phyloP scores from a whole-genome alignment of 257 asterid species.

The Jasminum sambac region DNA sequence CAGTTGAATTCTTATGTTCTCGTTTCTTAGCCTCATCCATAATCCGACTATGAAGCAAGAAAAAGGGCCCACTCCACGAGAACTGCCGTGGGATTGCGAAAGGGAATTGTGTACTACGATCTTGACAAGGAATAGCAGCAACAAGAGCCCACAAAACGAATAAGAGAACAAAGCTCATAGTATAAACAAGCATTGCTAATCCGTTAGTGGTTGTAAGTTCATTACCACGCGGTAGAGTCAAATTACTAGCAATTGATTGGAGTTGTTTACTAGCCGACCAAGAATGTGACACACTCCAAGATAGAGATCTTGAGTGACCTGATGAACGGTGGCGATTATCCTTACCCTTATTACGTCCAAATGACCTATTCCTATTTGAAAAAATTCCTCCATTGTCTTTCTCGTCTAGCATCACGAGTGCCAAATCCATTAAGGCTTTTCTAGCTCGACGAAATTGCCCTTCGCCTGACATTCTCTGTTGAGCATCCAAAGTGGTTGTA shows the following conservation, averaged over 20 bases:
- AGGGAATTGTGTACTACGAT: conserved; percentile 62
- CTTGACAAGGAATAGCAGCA: conserved; percentile 92
- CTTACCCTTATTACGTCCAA: conserved; percentile 66
- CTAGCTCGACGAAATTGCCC: conserved; percentile 85
- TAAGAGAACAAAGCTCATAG: conserved; percentile 75
- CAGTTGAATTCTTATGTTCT: conserved; percentile 60
- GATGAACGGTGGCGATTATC: conserved; percentile 50
- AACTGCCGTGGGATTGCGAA: conserved; percentile 70
- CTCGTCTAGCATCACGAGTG: conserved; percentile 76
- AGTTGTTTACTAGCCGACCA: conserved; percentile 98
- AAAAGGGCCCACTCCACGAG: conserved; percentile 63
- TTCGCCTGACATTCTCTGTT: conserved; percentile 53
- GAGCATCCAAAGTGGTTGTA: conserved; percentile 51
- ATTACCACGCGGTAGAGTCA: conserved; percentile 64
- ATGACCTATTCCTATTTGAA: conserved; percentile 73
- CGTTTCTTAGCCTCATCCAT: conserved; percentile 70
- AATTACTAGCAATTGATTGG: conserved; percentile 58
- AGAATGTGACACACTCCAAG: conserved; percentile 86
- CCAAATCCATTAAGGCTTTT: conserved; percentile 78
- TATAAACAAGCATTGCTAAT: conserved; percentile 50
- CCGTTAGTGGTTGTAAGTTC: conserved; percentile 70
- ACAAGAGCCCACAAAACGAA: conserved; percentile 85
- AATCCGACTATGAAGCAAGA: conserved; percentile 61
- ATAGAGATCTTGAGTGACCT: conserved; percentile 80
- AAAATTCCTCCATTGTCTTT: conserved; percentile 61